A percentile compares a stretch with the other conserved stretches of the same genome.
These are phyloP conservation scores for Mycena venus DNA, from an alignment of 768 basidiomycete species.

Conservation along the genomic window DNA sequence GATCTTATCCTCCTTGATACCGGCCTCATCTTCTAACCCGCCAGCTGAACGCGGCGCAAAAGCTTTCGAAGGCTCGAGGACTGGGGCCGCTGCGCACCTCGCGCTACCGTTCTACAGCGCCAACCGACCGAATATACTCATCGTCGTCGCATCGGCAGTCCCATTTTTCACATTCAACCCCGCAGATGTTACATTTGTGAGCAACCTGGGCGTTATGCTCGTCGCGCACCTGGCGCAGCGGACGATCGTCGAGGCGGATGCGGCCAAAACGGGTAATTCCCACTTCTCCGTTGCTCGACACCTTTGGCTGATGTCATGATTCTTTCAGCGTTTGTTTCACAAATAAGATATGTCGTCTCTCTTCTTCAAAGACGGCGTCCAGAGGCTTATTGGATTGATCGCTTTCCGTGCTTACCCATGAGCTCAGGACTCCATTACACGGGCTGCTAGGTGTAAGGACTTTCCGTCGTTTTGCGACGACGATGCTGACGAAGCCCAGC, in stretches of 20 bases:
- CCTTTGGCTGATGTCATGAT: background rate
- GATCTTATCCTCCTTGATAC: background rate
- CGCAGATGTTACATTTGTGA: constrained; percentile 15
- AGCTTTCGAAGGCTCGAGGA: background rate
- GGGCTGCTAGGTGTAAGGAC: constrained; percentile 18
- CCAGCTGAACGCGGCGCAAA: background rate
- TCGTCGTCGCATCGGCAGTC: constrained; percentile 21
- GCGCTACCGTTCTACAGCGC: constrained; percentile 27
- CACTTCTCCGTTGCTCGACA: background rate
- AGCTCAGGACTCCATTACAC: constrained; percentile 30
- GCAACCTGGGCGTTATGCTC: constrained; percentile 19
- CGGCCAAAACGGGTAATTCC: constrained; percentile 19
- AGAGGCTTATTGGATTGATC: background rate
- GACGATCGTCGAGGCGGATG: constrained; percentile 20
- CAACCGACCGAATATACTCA: constrained; percentile 22
- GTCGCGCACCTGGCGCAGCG: constrained; percentile 18
- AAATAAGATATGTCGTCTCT: constrained; percentile 26
- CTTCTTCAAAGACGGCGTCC: background rate
- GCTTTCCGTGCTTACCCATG: constrained; percentile 20
- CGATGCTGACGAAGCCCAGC: background rate
- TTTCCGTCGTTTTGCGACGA: background rate
- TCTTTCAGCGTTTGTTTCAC: constrained; percentile 21
- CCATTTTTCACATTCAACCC: constrained; percentile 19
- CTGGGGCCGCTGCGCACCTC: constrained; percentile 15
- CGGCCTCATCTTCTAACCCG: background rate